Evolutionary conservation across 352 stramenopile species (phyloP).

Genomic region (Phytophthora agathidicida): DNA sequence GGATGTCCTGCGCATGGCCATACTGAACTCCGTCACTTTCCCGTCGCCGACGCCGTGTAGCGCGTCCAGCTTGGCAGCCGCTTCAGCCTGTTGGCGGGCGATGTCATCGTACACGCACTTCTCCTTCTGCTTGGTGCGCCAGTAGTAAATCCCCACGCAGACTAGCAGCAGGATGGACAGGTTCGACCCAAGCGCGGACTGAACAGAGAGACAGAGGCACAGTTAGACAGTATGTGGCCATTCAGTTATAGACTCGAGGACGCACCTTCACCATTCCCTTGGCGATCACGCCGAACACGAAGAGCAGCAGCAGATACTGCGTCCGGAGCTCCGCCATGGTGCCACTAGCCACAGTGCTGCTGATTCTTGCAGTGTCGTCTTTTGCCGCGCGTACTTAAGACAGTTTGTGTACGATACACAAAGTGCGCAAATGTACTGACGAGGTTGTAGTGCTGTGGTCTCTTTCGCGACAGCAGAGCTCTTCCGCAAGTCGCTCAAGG

Average conservation of each 20-base stretch:
- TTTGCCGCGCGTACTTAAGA: conserved; percentile 6
- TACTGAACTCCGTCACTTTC: conserved; percentile 47
- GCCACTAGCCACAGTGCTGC: conserved; percentile 26
- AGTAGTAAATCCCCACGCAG: conserved; percentile 70
- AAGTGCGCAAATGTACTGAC: neutral
- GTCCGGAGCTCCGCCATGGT: conserved; percentile 51
- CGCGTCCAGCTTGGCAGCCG: conserved; percentile 70
- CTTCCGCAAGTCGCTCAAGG: conserved; percentile 5
- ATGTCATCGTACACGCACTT: conserved; percentile 78
- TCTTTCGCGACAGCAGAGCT: conserved; percentile 3
- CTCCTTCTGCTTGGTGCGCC: conserved; percentile 56
- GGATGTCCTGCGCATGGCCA: conserved; percentile 68
- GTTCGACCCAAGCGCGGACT: conserved; percentile 71
- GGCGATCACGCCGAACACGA: conserved; percentile 66
- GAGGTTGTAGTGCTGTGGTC: neutral
- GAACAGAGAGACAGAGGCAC: neutral
- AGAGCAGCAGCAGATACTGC: conserved; percentile 77
- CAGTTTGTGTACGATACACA: neutral
- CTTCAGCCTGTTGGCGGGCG: conserved; percentile 57
- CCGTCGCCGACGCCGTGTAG: conserved; percentile 59
- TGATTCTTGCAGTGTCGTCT: conserved; percentile 18
- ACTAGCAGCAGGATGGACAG: conserved; percentile 70
- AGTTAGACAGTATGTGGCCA: neutral
- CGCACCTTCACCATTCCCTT: conserved; percentile 71
- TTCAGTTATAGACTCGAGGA: neutral